Conservation (phyloP, 2,329 filamentous ascomycete species). For the Monilinia fructicola region DNA sequence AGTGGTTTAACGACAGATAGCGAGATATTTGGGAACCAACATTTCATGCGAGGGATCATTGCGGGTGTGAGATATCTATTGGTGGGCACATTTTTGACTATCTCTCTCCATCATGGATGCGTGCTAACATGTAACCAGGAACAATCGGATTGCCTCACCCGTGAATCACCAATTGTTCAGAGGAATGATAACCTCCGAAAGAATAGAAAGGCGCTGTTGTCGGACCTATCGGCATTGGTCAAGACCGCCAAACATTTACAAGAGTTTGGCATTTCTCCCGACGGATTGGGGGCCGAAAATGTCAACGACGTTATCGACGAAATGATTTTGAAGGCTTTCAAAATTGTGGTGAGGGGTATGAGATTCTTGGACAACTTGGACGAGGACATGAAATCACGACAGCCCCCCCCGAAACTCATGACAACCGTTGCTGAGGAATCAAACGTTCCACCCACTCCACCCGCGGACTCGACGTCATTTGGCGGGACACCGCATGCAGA, state of each 20-base stretch:
- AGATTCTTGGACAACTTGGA: slow-evolving; percentile 85
- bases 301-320: slow-evolving; percentile 82
- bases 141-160: slow-evolving; percentile 80
- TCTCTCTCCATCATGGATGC: background rate
- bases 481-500: slow-evolving; percentile 44
- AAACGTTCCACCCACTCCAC: slow-evolving; percentile 61
- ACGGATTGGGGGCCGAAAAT: slow-evolving; percentile 51
- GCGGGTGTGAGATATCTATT: slow-evolving; percentile 87
- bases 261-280: slow-evolving; percentile 55
- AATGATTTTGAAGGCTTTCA: slow-evolving; percentile 91
- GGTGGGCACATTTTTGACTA: slow-evolving; percentile 53
- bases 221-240: slow-evolving; percentile 85
- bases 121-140: slow-evolving; percentile 57
- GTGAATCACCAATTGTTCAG: slow-evolving; percentile 74
- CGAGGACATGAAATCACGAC: slow-evolving; percentile 55
- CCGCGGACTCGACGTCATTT: slow-evolving; percentile 56
- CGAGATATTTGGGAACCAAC: slow-evolving; percentile 82
- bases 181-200: slow-evolving; percentile 73
- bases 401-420: slow-evolving; percentile 57
- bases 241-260: slow-evolving; percentile 85
- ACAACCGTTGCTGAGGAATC: slow-evolving; percentile 59
- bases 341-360: slow-evolving; percentile 87
- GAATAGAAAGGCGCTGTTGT: slow-evolving; percentile 81
- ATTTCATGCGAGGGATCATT: slow-evolving; percentile 92
- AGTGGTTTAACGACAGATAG: slow-evolving; percentile 74